Evolutionary conservation across 495 filamentous ascomycete species (phyloP).

Genomic region (Aspergillus nidulans): DNA sequence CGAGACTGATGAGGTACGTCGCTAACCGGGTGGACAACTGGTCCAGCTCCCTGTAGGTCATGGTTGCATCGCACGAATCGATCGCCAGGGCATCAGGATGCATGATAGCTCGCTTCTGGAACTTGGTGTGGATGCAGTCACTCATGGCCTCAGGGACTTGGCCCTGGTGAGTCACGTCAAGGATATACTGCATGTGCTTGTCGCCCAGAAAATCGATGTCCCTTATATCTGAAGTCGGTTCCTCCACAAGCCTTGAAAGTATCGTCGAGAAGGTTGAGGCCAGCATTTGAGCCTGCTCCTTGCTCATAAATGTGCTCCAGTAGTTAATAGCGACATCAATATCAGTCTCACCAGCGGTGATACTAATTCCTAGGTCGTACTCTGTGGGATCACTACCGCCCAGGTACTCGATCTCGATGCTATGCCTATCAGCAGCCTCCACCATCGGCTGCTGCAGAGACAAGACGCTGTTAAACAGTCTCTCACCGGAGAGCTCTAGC

Average conservation of each 20-base stretch:
- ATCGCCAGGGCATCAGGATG: constrained; percentile 7
- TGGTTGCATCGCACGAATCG: constrained; percentile 14
- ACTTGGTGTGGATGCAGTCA: constrained; percentile 19
- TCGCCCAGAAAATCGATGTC: constrained; percentile 15
- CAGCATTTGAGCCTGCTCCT: neutral
- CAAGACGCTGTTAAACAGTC: neutral
- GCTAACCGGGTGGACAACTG: constrained; percentile 14
- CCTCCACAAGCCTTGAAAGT: neutral
- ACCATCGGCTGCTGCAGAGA: neutral
- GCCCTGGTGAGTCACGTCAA: constrained; percentile 14
- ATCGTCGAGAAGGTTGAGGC: neutral
- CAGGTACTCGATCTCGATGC: neutral
- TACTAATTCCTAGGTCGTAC: neutral
- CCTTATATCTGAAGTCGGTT: neutral
- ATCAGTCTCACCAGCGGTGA: neutral
- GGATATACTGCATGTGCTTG: constrained; percentile 13
- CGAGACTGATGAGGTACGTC: constrained; percentile 24
- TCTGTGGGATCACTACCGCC: constrained; percentile 14
- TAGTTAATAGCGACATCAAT: neutral
- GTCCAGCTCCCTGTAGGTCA: constrained; percentile 22
- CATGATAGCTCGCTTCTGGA: neutral
- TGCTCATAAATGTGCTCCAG: neutral
- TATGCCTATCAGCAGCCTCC: neutral
- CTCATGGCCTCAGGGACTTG: constrained; percentile 17
- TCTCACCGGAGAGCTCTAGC: neutral